Conservation (phyloP, 75 land plant genomes). For the Larix kaempferi region DNA sequence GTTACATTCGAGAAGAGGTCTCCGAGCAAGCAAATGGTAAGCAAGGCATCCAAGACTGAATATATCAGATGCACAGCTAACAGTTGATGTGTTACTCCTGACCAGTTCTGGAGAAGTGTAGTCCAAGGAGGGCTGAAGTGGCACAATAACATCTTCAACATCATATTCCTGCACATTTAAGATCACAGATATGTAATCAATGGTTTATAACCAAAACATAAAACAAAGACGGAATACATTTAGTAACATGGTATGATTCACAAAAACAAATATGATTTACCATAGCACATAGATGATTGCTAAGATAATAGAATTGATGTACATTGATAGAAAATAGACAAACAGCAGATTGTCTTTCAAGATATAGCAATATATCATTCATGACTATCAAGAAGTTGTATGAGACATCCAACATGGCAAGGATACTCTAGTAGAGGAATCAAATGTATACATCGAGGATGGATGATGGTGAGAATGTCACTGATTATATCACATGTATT, state of each 20-base stretch:
- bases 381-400: too few species aligned
- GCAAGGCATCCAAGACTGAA: constrained; percentile 92
- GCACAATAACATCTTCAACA: constrained; percentile 80
- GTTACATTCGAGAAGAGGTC: constrained; percentile 77
- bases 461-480: too few species aligned
- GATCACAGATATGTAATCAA: not conserved
- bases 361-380: too few species aligned
- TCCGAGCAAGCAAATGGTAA: constrained; percentile 74
- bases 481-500: too few species aligned
- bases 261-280: not conserved
- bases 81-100: constrained; percentile 38
- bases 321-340: too few species aligned
- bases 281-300: too few species aligned
- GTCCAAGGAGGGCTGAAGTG: constrained; percentile 88
- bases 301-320: too few species aligned
- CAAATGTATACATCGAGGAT: too few species aligned
- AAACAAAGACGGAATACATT: not conserved
- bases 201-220: not conserved
- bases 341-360: too few species aligned
- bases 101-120: constrained; percentile 94
- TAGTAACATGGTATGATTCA: not conserved
- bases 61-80: constrained; percentile 64
- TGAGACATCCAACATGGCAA: too few species aligned
- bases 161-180: constrained; percentile 78
- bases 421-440: too few species aligned